These are phyloP conservation scores for Kwoniella dejecticola DNA, from an alignment of 768 basidiomycete species.

Conservation along the genomic window DNA sequence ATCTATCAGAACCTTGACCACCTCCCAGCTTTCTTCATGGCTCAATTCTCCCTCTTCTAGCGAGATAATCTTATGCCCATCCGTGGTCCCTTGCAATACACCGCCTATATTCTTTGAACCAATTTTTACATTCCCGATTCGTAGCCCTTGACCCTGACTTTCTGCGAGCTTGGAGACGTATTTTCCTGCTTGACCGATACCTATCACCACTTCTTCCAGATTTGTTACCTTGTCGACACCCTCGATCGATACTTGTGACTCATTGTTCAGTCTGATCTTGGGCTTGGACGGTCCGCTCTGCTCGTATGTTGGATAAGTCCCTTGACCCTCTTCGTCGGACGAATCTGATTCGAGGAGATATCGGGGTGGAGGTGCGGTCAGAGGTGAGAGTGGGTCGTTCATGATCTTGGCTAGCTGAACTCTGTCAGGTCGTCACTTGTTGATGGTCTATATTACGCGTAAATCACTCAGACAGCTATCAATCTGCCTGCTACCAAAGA, in stretches of 20 bases:
- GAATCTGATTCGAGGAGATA: conserved; percentile 52
- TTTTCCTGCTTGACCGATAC: conserved; percentile 36
- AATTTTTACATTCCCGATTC: background rate
- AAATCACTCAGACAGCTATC: too few relatives aligned
- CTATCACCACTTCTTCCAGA: conserved; percentile 24
- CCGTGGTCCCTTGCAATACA: background rate
- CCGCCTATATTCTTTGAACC: conserved; percentile 1
- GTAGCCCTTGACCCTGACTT: too few relatives aligned
- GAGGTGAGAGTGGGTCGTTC: conserved; percentile 44
- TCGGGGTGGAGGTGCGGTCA: conserved; percentile 41
- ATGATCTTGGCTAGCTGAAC: conserved; percentile 11
- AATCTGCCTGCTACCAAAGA: too few relatives aligned
- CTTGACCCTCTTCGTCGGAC: conserved; percentile 51
- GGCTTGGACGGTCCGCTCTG: conserved; percentile 13
- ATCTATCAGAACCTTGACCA: conserved; percentile 14
- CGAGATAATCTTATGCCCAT: background rate
- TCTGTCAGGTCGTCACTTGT: background rate
- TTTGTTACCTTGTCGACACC: background rate
- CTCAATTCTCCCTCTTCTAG: conserved; percentile 16
- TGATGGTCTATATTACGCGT: background rate
- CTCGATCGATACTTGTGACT: background rate
- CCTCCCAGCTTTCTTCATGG: conserved; percentile 11
- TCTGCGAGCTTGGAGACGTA: conserved; percentile 20
- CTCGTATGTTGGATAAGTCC: conserved; percentile 24
- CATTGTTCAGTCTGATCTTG: conserved; percentile 9